These are phyloP conservation scores for Aspergillus indologenus DNA, from an alignment of 495 filamentous ascomycete genomes.

Conservation along the genomic window DNA sequence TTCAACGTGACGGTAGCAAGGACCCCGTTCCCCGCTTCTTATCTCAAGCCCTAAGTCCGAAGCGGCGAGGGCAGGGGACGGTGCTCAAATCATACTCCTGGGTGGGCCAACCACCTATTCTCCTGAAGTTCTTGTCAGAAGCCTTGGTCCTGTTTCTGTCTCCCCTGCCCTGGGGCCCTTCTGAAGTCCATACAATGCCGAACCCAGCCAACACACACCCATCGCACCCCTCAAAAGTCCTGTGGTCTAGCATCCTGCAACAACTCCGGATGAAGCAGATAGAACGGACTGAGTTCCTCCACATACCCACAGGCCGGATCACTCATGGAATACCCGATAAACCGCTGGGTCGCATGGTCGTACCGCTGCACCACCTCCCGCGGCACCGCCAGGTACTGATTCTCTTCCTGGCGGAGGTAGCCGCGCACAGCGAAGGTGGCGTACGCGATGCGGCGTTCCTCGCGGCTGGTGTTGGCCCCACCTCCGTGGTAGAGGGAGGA, in stretches of 20 bases:
- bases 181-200: too few relatives aligned
- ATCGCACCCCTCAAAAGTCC: constrained; percentile 7
- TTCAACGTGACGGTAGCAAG: too few relatives aligned
- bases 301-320: constrained; percentile 18
- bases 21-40: too few relatives aligned
- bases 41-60: too few relatives aligned
- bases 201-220: too few relatives aligned
- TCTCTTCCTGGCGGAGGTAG: constrained; percentile 30
- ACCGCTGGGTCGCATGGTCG: constrained; percentile 14
- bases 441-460: constrained; percentile 24
- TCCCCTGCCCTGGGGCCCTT: too few relatives aligned
- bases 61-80: too few relatives aligned
- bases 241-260: constrained; percentile 4
- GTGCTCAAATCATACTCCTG: too few relatives aligned
- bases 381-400: constrained; percentile 20
- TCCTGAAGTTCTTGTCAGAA: too few relatives aligned
- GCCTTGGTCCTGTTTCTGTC: too few relatives aligned
- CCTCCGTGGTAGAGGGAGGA: constrained; percentile 34
- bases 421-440: constrained; percentile 33
- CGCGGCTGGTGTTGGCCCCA: constrained; percentile 27
- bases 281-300: constrained; percentile 16
- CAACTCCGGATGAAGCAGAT: constrained; percentile 11
- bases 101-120: too few relatives aligned
- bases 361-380: constrained; percentile 11
- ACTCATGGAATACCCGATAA: constrained; percentile 20